A percentile compares a stretch with the other conserved stretches of the same genome.
Evolutionary conservation across 441 rosid species (phyloP).

Genomic region (Isatis lusitanica): DNA sequence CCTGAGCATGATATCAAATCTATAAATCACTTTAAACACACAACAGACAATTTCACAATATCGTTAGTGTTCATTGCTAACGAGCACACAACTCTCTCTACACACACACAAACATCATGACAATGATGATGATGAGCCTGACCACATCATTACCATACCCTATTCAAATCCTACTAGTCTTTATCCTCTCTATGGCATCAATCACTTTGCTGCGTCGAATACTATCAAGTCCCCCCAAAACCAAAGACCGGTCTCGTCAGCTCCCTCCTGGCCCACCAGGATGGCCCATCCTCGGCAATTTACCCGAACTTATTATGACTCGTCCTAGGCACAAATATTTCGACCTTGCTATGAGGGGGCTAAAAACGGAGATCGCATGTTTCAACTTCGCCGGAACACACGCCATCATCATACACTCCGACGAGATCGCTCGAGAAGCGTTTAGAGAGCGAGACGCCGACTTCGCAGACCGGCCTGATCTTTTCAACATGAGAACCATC

Average conservation of each 20-base stretch:
- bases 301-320: conserved; percentile 37
- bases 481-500: background rate
- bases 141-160: conserved; percentile 25
- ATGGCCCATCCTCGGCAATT: conserved; percentile 55
- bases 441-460: conserved; percentile 41
- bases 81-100: conserved; percentile 7
- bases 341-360: conserved; percentile 37
- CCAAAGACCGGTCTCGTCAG: conserved; percentile 28
- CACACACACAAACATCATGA: conserved; percentile 2
- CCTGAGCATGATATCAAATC: conserved; percentile 1
- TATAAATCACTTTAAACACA: conserved; percentile 20
- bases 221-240: conserved; percentile 10
- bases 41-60: background rate
- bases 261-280: conserved; percentile 63
- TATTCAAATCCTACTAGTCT: conserved; percentile 24
- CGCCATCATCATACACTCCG: conserved; percentile 45
- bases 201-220: conserved; percentile 19
- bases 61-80: conserved; percentile 15
- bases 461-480: conserved; percentile 43
- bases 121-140: conserved; percentile 11
- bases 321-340: conserved; percentile 46
- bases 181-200: conserved; percentile 15
- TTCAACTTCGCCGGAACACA: conserved; percentile 46
- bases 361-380: conserved; percentile 50
- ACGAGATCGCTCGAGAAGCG: conserved; percentile 47